These are phyloP conservation scores for Leptographium procerum DNA, from an alignment of 2,329 filamentous ascomycete genomes.

Conservation along the genomic window DNA sequence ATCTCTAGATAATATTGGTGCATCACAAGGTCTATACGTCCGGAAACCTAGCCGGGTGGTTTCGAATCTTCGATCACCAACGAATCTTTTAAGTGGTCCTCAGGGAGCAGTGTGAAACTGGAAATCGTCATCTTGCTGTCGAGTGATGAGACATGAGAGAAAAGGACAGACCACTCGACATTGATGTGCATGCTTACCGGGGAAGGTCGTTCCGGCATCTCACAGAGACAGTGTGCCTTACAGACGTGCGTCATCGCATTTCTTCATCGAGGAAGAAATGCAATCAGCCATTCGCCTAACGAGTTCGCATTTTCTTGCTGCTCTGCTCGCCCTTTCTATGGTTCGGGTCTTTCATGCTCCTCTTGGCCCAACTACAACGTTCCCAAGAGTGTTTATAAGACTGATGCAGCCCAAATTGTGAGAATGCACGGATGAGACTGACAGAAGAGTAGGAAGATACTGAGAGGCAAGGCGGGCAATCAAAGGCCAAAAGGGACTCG, in stretches of 20 bases:
- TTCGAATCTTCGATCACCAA: neutral
- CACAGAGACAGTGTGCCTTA: neutral
- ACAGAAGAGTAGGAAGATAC: too few relatives aligned
- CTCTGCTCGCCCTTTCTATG: neutral
- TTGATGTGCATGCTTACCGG: neutral
- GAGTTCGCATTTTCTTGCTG: neutral
- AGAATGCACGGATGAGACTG: too few relatives aligned
- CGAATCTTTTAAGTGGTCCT: neutral
- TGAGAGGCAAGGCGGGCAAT: too few relatives aligned
- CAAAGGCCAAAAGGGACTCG: too few relatives aligned
- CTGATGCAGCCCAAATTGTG: too few relatives aligned
- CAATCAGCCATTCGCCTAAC: neutral
- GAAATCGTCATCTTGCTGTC: neutral
- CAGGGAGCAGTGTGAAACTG: neutral
- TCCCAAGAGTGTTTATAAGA: too few relatives aligned
- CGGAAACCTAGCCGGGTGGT: neutral
- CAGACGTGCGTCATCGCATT: neutral
- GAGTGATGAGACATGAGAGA: neutral
- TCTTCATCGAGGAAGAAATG: neutral
- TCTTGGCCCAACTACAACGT: neutral
- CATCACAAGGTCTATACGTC: neutral
- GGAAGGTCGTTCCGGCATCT: neutral
- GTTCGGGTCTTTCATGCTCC: neutral
- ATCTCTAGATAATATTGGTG: neutral
- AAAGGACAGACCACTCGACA: neutral